Conservation (phyloP, 208 protist genomes). For the Giardia duodenalis region DNA sequence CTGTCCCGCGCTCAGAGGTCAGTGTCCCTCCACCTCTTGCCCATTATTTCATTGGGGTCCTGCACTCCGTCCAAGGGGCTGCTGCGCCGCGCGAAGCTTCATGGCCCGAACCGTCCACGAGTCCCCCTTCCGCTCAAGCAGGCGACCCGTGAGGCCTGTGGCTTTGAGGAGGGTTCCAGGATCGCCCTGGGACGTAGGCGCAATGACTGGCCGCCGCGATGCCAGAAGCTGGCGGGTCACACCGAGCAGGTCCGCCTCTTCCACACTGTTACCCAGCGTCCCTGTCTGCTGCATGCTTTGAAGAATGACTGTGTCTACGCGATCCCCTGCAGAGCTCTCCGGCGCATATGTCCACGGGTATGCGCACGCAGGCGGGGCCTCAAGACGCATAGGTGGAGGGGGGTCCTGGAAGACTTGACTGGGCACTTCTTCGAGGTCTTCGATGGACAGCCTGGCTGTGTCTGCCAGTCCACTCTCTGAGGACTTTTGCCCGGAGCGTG, state of each 20-base stretch:
- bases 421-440: background rate
- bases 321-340: background rate
- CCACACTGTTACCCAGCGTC: background rate
- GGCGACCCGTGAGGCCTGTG: background rate
- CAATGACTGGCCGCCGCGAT: background rate
- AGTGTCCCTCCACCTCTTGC: no score
- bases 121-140: background rate
- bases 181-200: background rate
- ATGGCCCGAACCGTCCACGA: slow-evolving; percentile 20
- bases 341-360: background rate
- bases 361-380: background rate
- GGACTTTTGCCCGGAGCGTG: background rate
- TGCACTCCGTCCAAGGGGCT: no score
- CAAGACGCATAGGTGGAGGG: background rate
- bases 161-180: slow-evolving; percentile 16
- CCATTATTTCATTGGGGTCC: no score
- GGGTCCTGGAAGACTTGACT: background rate
- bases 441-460: background rate
- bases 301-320: background rate
- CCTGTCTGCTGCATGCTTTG: background rate
- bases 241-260: background rate
- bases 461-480: background rate
- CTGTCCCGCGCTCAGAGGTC: no score
- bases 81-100: background rate
- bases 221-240: background rate